Percentiles rank a stretch among this genome's conserved stretches.
Evolutionary conservation across 345 rosid species (phyloP).

Genomic region (Camelina sativa): DNA sequence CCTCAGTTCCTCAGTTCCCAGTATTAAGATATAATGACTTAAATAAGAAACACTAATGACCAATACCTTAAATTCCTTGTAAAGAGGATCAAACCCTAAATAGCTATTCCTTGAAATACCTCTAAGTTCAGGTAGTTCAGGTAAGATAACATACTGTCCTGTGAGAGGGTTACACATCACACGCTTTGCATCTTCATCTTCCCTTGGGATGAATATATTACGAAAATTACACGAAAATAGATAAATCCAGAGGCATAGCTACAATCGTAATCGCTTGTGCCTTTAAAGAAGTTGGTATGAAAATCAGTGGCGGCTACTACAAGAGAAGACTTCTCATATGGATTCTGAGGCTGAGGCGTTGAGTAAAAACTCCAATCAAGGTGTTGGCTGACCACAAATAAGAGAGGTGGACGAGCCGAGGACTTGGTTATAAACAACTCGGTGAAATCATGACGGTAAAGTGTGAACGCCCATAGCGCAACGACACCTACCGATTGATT

Average conservation of each 20-base stretch:
- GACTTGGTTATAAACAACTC: background rate
- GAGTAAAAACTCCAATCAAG: background rate
- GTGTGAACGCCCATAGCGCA: background rate
- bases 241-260: background rate
- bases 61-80: background rate
- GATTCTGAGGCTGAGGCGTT: background rate
- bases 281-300: background rate
- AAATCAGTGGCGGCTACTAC: background rate
- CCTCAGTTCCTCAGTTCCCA: background rate
- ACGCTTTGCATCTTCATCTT: background rate
- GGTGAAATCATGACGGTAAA: background rate
- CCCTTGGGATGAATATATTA: background rate
- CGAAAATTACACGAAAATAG: background rate
- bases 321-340: background rate
- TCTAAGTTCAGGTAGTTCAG: background rate
- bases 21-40: background rate
- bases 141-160: background rate
- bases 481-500: background rate
- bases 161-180: background rate
- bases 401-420: background rate
- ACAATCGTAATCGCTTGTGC: fast-evolving
- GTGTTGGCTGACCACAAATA: background rate
- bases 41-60: background rate
- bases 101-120: background rate
- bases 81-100: slow-evolving; percentile 8